Conservation (phyloP, 108 stramenopile species). For the Skeletonema potamos region DNA sequence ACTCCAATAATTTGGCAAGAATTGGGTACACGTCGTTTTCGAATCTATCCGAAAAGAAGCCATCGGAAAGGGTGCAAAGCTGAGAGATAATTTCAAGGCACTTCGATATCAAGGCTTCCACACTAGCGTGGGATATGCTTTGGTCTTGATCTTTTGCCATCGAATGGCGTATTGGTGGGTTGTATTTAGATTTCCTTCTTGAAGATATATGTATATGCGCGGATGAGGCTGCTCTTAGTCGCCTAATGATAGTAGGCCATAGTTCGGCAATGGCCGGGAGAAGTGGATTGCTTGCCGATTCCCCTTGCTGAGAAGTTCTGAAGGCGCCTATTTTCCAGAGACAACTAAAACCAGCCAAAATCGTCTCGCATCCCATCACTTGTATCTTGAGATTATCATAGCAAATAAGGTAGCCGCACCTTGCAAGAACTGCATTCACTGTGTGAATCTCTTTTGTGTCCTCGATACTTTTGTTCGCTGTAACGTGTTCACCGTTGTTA, state of each 20-base stretch:
- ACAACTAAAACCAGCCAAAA: conserved; percentile 32
- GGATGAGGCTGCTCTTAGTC: conserved; percentile 29
- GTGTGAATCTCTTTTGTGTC: conserved; percentile 27
- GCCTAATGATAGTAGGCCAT: conserved; percentile 44
- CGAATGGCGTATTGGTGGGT: conserved; percentile 17
- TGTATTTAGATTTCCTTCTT: conserved; percentile 16
- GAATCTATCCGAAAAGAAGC: conserved; percentile 47
- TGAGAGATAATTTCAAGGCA: conserved; percentile 33
- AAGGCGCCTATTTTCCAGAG: conserved; percentile 39
- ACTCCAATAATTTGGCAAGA: conserved; percentile 24
- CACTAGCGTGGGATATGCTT: background rate
- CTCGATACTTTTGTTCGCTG: background rate
- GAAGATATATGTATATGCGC: background rate
- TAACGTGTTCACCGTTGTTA: background rate
- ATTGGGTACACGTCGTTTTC: conserved; percentile 46
- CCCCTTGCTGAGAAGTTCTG: conserved; percentile 4
- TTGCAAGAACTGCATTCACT: conserved; percentile 29
- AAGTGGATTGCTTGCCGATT: conserved; percentile 33
- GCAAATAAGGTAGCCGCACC: conserved; percentile 47
- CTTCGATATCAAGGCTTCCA: conserved; percentile 31
- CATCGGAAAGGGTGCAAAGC: conserved; percentile 34
- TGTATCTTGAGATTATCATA: conserved; percentile 38
- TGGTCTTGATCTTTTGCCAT: conserved; percentile 31
- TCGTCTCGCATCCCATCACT: conserved; percentile 37
- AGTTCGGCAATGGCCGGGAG: conserved; percentile 41